Base-by-base conservation (phyloP, 2,329 filamentous ascomycete species). In the Xylaria multiplex region DNA sequence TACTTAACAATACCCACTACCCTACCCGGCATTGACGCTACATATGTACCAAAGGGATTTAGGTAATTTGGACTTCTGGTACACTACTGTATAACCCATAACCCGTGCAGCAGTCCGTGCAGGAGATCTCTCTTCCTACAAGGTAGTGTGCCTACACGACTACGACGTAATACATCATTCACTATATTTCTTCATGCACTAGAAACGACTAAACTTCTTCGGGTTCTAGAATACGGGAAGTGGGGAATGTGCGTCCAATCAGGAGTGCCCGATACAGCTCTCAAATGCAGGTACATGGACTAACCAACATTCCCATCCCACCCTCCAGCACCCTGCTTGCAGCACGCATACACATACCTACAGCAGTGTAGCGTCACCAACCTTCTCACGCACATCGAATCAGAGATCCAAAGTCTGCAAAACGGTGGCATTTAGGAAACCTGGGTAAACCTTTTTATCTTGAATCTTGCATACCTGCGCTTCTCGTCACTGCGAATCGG, bases 211-310 rank as follows among this genome's bases (percentile, higher is more conserved):
- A 67, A 59, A 40, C 43, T 24, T 52, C 22, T 65, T 59, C 55
- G 30, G 64, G 49, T 32, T 53, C 30, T 19, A 56, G 45, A 16
- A 6, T 46, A 19, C 60, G 54, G 64, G 32, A 62, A 67, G 54
- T 64, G 66, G 66, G 45, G 2, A 8, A 8, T 16, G 27, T 1
- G 6, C 13, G n/a, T 24, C 66, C 66, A 69, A 67, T 64, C 54
- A 62, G 30, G 30, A 13, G 14, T 3, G 1, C 32, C 11, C 35
- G 43, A 49, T 19, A 45, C 57, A 56, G 55, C 14, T 42, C 59
- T 35, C 37, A 53, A 59, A 69, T 67, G 67, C 67, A 69, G 67
- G 67, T 69, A 69, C 67, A 54, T 52, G 22, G n/a, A 37, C 40
- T 30, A 48, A 27, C 37, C 53, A 40, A n/a, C 27, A 42, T 42